Conservation (phyloP, 2,329 filamentous ascomycete species). For the Paramyrothecium sp. region DNA sequence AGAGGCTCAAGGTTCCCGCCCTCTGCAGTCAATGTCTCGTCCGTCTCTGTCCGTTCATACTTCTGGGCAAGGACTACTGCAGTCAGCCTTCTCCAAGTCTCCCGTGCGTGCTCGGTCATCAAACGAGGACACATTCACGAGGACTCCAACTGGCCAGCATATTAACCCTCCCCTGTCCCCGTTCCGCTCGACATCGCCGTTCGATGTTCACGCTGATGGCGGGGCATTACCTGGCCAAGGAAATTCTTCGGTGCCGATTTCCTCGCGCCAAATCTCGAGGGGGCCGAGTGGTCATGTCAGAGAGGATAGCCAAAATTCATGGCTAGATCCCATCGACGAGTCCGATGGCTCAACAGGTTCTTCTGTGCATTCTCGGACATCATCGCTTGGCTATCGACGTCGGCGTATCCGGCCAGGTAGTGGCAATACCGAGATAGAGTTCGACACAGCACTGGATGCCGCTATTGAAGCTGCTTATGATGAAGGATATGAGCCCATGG, state of each 20-base stretch:
- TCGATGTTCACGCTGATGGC: constrained; percentile 18
- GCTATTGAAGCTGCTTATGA: constrained; percentile 96
- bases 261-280: constrained; percentile 17
- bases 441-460: constrained; percentile 90
- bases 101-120: constrained; percentile 28
- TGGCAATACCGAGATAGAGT: constrained; percentile 80
- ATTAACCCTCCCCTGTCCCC: constrained; percentile 73
- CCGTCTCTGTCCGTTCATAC: constrained; percentile 18
- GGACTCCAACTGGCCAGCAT: constrained; percentile 54
- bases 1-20: constrained; percentile 17
- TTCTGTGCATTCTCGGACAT: constrained; percentile 78
- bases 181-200: constrained; percentile 50
- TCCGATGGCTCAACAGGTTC: constrained; percentile 78
- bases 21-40: constrained; percentile 16
- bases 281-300: constrained; percentile 40
- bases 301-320: constrained; percentile 75
- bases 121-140: constrained; percentile 39
- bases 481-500: constrained; percentile 78
- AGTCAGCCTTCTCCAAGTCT: constrained; percentile 54
- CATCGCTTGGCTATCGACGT: constrained; percentile 64
- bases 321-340: constrained; percentile 93
- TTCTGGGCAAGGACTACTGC: constrained; percentile 34
- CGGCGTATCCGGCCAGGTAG: constrained; percentile 69
- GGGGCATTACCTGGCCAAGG: constrained; percentile 24
- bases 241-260: constrained; percentile 24